Evolutionary conservation across 208 protist genomes (phyloP), one percentile per base, ranked within the genome.

Genomic region (Leptomonas pyrrhocoris): DNA sequence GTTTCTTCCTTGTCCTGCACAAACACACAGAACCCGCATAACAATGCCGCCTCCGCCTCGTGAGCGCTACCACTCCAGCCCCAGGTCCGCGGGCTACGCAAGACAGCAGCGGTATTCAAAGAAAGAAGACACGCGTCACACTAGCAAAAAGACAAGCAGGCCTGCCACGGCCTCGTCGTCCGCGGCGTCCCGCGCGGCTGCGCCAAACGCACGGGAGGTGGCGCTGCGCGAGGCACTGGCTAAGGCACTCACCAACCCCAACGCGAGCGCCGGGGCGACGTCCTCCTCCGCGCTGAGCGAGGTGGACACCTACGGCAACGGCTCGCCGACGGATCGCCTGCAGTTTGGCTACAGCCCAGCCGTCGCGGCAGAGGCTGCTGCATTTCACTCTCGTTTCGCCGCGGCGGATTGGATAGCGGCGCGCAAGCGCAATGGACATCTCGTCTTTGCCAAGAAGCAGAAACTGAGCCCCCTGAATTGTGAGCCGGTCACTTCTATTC

Each of bases 331-430:
- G 31, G 91, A 96, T 66, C 79, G 91, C 9, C 76, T 96, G 40
- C 91, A 96, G 76, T 96, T 96, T 51, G 91, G 91, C 57, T 96
- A 96, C 71, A 73, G 84, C 13, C 91, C 91, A 15, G 55, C 88
- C 9, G 73, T 84, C 34, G 51, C 77, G 4, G 91, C 84, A 23
- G 91, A 96, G 81, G 91, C 91, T 6, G 75, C 93, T 8, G 88
- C 82, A 23, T 96, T 88, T 79, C 91, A 96, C 64, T 19, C 63
- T 9, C 70, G 65, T 34, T 84, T 86, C 67, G 38, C 82, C 38
- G 59, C 79, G 15, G 55, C 49, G 2, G 68, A 55, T 25, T 96
- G 91, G 89, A 23, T 91, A 21, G 74, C 49, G 0, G 70, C 55
- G 11, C 80, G 90, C 16, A 71, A 81, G 40, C 31, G 46, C 38